phyloP scores from a whole-genome alignment of 495 filamentous ascomycete species.

The Penicillium paradoxum region DNA sequence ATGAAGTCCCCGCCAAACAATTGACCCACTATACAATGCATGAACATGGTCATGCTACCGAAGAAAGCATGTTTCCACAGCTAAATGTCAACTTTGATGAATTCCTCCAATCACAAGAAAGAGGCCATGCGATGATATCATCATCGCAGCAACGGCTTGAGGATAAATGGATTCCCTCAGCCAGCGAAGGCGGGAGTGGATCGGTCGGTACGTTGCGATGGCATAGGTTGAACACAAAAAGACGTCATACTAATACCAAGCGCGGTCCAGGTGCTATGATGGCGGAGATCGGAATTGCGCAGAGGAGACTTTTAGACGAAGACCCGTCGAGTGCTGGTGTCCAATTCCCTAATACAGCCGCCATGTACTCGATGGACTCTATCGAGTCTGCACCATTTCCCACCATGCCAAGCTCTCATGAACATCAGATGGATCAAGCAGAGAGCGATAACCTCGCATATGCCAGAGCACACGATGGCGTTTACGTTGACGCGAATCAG shows the following conservation, averaged over 20 bases:
- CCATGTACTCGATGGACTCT: constrained; percentile 13
- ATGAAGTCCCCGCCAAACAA: constrained; percentile 15
- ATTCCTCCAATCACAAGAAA: constrained; percentile 36
- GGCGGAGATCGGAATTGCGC: constrained; percentile 37
- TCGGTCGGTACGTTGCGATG: constrained; percentile 32
- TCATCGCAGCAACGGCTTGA: constrained; percentile 37
- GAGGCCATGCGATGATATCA: constrained; percentile 11
- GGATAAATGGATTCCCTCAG: constrained; percentile 36
- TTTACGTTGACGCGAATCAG: constrained; percentile 7
- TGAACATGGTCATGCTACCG: constrained; percentile 5
- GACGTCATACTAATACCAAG: background rate
- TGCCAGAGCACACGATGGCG: background rate
- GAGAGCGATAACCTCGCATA: background rate
- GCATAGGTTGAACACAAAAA: background rate
- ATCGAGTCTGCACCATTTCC: constrained; percentile 20
- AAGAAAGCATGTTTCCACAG: constrained; percentile 10
- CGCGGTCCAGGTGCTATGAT: constrained; percentile 30
- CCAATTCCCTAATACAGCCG: constrained; percentile 15
- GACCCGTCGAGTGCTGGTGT: constrained; percentile 18
- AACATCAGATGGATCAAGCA: background rate
- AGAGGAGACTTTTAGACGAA: constrained; percentile 34
- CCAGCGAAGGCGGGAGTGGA: constrained; percentile 21
- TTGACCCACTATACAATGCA: constrained; percentile 3
- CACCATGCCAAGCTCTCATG: constrained; percentile 3
- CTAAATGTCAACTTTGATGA: constrained; percentile 38